Percentiles rank a stretch among this genome's conserved stretches.
phyloP scores from a whole-genome alignment of 805 yeast genomes.

The Starmerella scarabaei region DNA sequence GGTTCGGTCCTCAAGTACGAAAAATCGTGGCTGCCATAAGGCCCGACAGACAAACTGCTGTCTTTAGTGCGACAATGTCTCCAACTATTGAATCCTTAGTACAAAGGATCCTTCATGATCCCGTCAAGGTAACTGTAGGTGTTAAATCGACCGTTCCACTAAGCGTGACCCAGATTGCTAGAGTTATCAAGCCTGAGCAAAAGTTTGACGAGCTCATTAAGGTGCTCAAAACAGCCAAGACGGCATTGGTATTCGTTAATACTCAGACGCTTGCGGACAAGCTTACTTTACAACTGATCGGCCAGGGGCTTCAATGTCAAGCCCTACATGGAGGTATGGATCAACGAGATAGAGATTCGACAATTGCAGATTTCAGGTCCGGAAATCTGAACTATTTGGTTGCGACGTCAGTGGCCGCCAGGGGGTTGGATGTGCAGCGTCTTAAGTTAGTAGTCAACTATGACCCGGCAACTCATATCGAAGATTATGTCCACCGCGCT shows the following conservation, averaged over 20 bases:
- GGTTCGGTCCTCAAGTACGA: conserved; percentile 90
- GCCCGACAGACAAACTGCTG: conserved; percentile 76
- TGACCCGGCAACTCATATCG: conserved; percentile 76
- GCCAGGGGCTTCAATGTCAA: conserved; percentile 44
- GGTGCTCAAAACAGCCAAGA: conserved; percentile 28
- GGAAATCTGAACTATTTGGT: conserved; percentile 51
- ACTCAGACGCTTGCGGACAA: conserved; percentile 78
- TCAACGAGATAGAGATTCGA: conserved; percentile 65
- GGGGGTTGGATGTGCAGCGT: conserved; percentile 89
- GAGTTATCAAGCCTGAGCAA: conserved; percentile 16
- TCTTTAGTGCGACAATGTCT: conserved; percentile 93
- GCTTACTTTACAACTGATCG: conserved; percentile 40
- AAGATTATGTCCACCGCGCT: conserved; percentile 90
- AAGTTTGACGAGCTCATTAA: conserved; percentile 47
- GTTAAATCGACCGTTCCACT: conserved; percentile 68
- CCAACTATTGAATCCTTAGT: conserved; percentile 66
- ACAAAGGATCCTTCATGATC: conserved; percentile 43
- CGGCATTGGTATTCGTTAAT: conserved; percentile 54
- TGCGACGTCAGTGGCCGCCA: conserved; percentile 89
- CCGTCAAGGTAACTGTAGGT: conserved; percentile 70
- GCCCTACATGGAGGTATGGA: conserved; percentile 89
- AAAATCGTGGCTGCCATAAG: conserved; percentile 64
- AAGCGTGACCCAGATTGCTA: conserved; percentile 48
- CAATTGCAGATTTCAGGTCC: conserved; percentile 53
- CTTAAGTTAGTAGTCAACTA: conserved; percentile 69